Conservation (phyloP, 805 yeast species). For the Metschnikowia baotianmanensis region DNA sequence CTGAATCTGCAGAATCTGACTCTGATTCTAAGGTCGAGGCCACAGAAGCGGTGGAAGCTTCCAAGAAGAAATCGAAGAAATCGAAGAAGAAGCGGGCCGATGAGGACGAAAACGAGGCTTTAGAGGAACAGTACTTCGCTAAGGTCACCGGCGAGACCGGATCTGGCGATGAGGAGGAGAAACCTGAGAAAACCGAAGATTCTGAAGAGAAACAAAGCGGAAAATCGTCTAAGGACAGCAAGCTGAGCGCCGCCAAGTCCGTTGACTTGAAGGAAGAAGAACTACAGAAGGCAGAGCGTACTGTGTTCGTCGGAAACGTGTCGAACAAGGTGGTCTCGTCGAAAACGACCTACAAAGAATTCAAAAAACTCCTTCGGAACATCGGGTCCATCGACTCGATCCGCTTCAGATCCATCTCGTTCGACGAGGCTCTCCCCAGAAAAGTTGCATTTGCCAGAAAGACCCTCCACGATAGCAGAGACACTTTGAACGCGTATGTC, state of each 20-base stretch:
- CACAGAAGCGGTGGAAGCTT: not conserved
- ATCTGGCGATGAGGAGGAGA: constrained; percentile 34
- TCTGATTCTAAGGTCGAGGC: constrained; percentile 21
- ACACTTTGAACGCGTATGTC: constrained; percentile 83
- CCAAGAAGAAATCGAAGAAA: constrained; percentile 1
- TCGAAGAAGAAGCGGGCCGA: constrained; percentile 3
- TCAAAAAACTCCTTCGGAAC: constrained; percentile 60
- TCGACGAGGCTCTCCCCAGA: constrained; percentile 83
- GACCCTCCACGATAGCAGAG: constrained; percentile 71
- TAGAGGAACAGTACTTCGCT: constrained; percentile 15
- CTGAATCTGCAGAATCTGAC: constrained; percentile 18
- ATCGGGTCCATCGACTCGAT: constrained; percentile 64
- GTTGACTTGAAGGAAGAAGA: constrained; percentile 68
- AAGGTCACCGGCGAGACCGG: constrained; percentile 16
- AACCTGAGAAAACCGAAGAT: constrained; percentile 11
- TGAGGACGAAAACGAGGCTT: constrained; percentile 12
- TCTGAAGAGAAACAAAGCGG: constrained; percentile 21
- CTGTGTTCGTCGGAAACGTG: constrained; percentile 87
- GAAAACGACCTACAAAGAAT: constrained; percentile 57
- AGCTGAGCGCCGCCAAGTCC: constrained; percentile 38
- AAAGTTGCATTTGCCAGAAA: constrained; percentile 86
- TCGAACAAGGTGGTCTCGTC: constrained; percentile 61
- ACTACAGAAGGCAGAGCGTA: constrained; percentile 76
- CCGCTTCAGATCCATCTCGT: constrained; percentile 90
- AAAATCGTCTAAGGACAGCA: constrained; percentile 19